Evolutionary conservation across 768 basidiomycete genomes (phyloP).

Genomic region (Russula lepida): DNA sequence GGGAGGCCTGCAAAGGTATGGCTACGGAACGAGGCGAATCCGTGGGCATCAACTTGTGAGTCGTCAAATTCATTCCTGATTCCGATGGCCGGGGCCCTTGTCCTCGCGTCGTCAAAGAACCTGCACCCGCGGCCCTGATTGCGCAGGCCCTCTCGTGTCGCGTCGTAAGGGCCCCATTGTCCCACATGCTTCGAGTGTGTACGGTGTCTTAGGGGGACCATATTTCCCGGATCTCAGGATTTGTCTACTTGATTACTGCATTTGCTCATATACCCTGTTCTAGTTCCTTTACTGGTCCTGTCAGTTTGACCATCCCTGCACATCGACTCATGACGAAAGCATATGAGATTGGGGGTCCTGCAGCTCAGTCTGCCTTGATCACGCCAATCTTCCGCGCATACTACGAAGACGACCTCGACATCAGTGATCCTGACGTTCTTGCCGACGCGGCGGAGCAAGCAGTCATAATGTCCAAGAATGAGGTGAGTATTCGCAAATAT

Average conservation of each 20-base stretch:
- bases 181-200: background rate
- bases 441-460: constrained; percentile 47
- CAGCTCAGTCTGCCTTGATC: constrained; percentile 48
- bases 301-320: constrained; percentile 58
- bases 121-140: background rate
- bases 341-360: constrained; percentile 50
- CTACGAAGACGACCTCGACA: constrained; percentile 57
- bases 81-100: background rate
- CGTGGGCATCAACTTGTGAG: constrained; percentile 40
- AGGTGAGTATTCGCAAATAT: constrained; percentile 37
- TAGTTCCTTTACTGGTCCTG: constrained; percentile 51
- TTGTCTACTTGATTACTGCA: background rate
- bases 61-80: constrained; percentile 12
- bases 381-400: constrained; percentile 56
- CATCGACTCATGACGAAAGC: constrained; percentile 70
- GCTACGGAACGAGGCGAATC: constrained; percentile 31
- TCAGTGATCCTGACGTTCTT: constrained; percentile 50
- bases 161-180: background rate
- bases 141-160: background rate
- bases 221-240: background rate
- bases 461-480: constrained; percentile 48
- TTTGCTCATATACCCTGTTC: background rate
- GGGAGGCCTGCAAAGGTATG: constrained; percentile 27
- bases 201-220: too few species aligned
- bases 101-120: background rate